Evolutionary conservation across 2,329 filamentous ascomycete species (phyloP), one percentile per base, ranked within the genome.

Genomic region (Aureobasidium sp.): DNA sequence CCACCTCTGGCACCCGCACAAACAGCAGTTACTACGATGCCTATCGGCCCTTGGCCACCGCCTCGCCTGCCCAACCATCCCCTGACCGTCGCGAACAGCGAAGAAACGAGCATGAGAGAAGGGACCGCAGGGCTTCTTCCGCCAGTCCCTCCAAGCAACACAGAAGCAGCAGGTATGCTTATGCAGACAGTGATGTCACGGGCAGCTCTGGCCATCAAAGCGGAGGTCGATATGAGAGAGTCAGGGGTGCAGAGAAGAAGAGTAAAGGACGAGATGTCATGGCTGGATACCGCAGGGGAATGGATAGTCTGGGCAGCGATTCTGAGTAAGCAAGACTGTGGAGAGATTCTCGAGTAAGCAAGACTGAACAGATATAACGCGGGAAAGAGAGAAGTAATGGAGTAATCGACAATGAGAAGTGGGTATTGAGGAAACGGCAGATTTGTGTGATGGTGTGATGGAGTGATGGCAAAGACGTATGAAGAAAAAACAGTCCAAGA

Each of bases 201-300:
- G 71, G 76, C 2, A 72, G 71, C 45, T 71, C 72, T 22, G 75
- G 74, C 5, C n/a, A n/a, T n/a, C n/a, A 31, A 11, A 74, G 75
- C 0, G 80, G 81, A 11, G 47, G 47, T 11, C 82, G 80, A 14
- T 85, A 85, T 67, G 79, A 80, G 29, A 61, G 57, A 2, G 36
- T 48, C n/a, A 60, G 56, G n/a, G 45, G 57, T 25, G 25, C 12
- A 8, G 45, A 51, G 7, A 70, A 72, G 67, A 69, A 64, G 8
- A 58, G 12, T 7, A 47, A 22, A 15, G 39, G 45, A 7, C 61
- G 62, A 22, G 62, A 63, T 56, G 62, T 63, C 14, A 63, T 63
- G 63, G 65, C 70, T 63, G 66, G 65, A 20, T 65, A 66, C 42
- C 61, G 67, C 20, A 64, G 68, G 67, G 71, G 65, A 51, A 75